Evolutionary conservation across 2,329 filamentous ascomycete genomes (phyloP), one percentile per base, ranked within the genome.

Genomic region (Colletotrichum gloeosporioides): DNA sequence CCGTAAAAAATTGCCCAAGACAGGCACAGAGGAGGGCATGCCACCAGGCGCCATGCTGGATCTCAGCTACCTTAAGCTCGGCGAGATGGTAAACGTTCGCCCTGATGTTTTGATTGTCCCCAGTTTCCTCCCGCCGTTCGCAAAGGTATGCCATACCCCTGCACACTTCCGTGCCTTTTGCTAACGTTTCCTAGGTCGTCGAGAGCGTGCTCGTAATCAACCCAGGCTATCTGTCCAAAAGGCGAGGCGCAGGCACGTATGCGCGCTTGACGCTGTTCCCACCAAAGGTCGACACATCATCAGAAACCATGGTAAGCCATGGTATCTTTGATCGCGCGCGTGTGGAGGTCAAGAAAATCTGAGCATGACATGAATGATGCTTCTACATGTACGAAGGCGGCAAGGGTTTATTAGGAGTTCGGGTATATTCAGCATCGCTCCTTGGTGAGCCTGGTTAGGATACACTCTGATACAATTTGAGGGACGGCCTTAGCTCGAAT

Each of bases 131-230:
- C 95, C 95, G 29, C 94, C 96, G 4, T 98, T 98, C 88, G 95
- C 95, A 53, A 98, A 95, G 91, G 96, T 97, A 88, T 79, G 90
- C 27, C 44, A 27, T 29, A 15, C 18, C 13, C 25, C 53, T 63
- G 63, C 34, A 27, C 7, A 27, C 10, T 10, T 29, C 39, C 27
- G 36, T 53, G 44, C 10, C n/a, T 9, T 13, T 25, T 13, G 39
- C 77, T 78, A 63, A 78, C 71, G 16, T 15, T 15, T 29, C 7
- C 3, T 79, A 98, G 96, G 95, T 98, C 57, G 93, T 99, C 13
- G 95, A 98, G 81, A 95, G 94, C 79, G 96, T 98, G 0, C 86
- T 99, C 8, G 92, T 96, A 15, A 94, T 99, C 81, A 99, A 99
- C 83, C 96, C 97, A 0, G 96, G 97, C 7, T 93, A 92, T 66